Evolutionary conservation across 2,329 filamentous ascomycete genomes (phyloP), one percentile per base, ranked within the genome.

Genomic region (Hymenoscyphus repandus): DNA sequence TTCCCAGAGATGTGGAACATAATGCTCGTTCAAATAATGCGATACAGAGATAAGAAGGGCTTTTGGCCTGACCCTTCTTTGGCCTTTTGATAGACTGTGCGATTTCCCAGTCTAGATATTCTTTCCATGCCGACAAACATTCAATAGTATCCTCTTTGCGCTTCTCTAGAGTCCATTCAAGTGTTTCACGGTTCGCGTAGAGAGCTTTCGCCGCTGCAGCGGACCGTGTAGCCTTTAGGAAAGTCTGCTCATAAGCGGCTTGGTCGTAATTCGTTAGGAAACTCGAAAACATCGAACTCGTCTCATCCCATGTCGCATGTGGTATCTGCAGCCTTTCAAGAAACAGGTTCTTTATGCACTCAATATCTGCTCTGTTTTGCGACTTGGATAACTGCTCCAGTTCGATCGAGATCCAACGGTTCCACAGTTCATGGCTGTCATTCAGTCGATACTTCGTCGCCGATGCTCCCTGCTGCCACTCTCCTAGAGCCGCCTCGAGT

Each of bases 31-130:
- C 83, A 64, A 88, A 96, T 1, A 96, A 74, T n/a, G 77, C 79
- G 30, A 79, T 69, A 60, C 78, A 81, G 3, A 85, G 71, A 45
- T 75, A 72, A 32, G 78, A 65, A 30, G 74, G 68, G 15, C 73
- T 67, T 20, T 71, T 68, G 10, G 69, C 65, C 44, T 71, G 69
- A 45, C 74, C 73, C 38, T 72, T 72, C 45, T 75, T 66, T 69
- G 56, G 58, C 61, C 76, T 82, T 55, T 78, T 78, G 58, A 77
- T 77, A 56, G 74, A 75, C 63, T 83, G 80, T 15, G 69, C 74
- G 62, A 85, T 78, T 72, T 99, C 93, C 87, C 89, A 96, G 48
- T 88, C 83, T 15, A 97, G 73, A 62, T 99, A 99, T 49, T 86
- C 80, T 4, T 67, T 69, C 70, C 84, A 74, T 39, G 70, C 66